A percentile compares a stretch with the other conserved stretches of the same genome.
These are phyloP conservation scores for Harringtonia aguacate DNA, from an alignment of 2,329 filamentous ascomycete species.

Conservation along the genomic window DNA sequence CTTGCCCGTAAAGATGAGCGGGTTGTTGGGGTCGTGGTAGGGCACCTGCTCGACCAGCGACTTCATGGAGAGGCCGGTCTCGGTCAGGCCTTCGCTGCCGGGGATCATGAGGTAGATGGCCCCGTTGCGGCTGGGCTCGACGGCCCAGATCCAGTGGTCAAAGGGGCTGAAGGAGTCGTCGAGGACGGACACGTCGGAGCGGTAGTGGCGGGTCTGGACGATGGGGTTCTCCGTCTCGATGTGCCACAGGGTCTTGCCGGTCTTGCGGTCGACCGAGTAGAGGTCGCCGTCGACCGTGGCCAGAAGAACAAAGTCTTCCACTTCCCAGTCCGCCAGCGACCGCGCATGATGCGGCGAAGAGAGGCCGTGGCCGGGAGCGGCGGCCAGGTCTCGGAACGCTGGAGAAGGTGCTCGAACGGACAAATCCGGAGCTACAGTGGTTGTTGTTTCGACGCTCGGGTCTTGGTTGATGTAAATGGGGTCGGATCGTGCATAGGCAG, in stretches of 20 bases:
- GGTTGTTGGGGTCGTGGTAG: constrained; percentile 62
- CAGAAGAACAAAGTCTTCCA: constrained; percentile 99
- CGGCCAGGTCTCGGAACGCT: constrained; percentile 52
- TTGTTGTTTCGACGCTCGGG: constrained; percentile 25
- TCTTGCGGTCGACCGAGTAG: constrained; percentile 81
- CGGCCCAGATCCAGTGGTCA: constrained; percentile 88
- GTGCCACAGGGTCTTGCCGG: constrained; percentile 76
- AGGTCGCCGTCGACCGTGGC: constrained; percentile 98
- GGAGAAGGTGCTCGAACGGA: constrained; percentile 87
- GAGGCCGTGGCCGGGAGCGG: constrained; percentile 46
- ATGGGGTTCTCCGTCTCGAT: constrained; percentile 76
- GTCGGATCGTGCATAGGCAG: constrained; percentile 18
- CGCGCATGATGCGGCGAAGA: constrained; percentile 87
- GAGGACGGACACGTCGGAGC: constrained; percentile 52
- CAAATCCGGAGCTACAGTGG: constrained; percentile 91
- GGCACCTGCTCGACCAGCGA: constrained; percentile 73
- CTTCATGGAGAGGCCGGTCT: constrained; percentile 68
- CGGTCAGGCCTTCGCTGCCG: constrained; percentile 47
- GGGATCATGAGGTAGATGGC: constrained; percentile 80
- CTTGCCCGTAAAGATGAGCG: constrained; percentile 79
- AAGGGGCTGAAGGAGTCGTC: constrained; percentile 52
- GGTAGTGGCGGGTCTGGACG: constrained; percentile 80
- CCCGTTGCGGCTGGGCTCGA: constrained; percentile 83
- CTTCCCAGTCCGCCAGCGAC: constrained; percentile 98
- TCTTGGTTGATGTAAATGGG: constrained; percentile 9